Base-by-base conservation (phyloP, 345 rosid species). In the Bruguiera sexangula region DNA sequence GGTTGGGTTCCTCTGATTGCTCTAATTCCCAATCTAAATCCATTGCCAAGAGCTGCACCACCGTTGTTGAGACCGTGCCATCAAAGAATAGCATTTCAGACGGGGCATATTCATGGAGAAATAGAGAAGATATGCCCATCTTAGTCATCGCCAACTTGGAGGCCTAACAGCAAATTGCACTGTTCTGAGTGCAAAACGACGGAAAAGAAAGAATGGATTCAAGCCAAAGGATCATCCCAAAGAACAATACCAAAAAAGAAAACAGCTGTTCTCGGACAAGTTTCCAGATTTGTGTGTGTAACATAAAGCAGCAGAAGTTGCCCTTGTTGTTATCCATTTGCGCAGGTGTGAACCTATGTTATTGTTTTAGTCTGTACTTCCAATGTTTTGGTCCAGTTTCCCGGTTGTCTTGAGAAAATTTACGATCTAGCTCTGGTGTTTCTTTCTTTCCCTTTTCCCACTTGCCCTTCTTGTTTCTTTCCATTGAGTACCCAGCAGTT, bases 121-220 rank as follows among this genome's bases (percentile, higher is more conserved):
- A 62, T 29, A 69, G 76, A 71, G 79, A 76, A 56, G 77, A 79
- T 2, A 66, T 32, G 52, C 67, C 73, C 8, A 63, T 79, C 63
- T 62, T 71, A 71, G 86, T 81, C 61, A 75, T 83, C 75, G 78
- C 84, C 75, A 83, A 80, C 73, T 74, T 77, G 77, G 72, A 75
- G 62, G 65, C 70, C 30, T 72, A 69, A 30, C 70, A 32, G 19
- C 24, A 68, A 56, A n/a, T 29, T 8, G 6, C 22, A n/a, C 8
- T 8, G 36, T n/a, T 26, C 31, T 52, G 34, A 27, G 19, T 22
- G 26, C 3, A 4, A 20, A 26, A 16, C 3, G 10, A 4, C 8
- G 20, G 18, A 15, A 27, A 7, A 31, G 6, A 62, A 10, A 48
- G 52, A 16, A 53, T 48, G 68, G 58, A 34, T 34, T 21, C 51